Conservation (phyloP, 1,139 yeast genomes). For the Magnusiomyces suaveolens region DNA sequence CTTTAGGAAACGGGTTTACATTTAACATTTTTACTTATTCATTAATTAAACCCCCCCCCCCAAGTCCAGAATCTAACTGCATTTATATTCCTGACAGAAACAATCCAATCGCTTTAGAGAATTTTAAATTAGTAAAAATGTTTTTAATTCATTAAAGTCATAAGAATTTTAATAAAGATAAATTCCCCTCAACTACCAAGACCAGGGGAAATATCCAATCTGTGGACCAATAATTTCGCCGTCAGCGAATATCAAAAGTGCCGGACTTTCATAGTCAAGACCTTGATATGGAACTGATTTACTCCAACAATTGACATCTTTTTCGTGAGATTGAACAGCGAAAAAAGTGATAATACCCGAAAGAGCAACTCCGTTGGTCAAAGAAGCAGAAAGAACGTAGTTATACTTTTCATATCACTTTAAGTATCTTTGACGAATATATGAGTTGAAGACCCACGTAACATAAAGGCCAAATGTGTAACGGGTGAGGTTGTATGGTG, state of each 20-base stretch:
- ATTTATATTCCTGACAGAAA: too few species aligned
- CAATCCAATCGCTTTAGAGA: too few species aligned
- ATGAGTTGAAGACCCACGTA: slow-evolving; percentile 36
- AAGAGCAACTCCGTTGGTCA: slow-evolving; percentile 35
- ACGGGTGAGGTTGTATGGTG: slow-evolving; percentile 38
- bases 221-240: slow-evolving; percentile 12
- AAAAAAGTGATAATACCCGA: slow-evolving; percentile 42
- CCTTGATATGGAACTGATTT: slow-evolving; percentile 31
- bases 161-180: too few species aligned
- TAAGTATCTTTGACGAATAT: slow-evolving; percentile 28
- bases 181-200: too few species aligned
- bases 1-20: too few species aligned
- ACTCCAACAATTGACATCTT: slow-evolving; percentile 43
- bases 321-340: slow-evolving; percentile 37
- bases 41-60: too few species aligned
- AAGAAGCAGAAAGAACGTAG: slow-evolving; percentile 38
- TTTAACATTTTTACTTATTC: too few species aligned
- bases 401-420: slow-evolving; percentile 63
- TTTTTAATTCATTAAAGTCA: neutral
- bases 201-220: slow-evolving; percentile 9
- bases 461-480: slow-evolving; percentile 28
- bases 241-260: slow-evolving; percentile 4
- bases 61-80: too few species aligned
- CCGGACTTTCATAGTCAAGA: slow-evolving; percentile 20
- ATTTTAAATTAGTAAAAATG: too few species aligned